These are phyloP conservation scores for Cucurbita maxima DNA, from an alignment of 306 rosid species.

Conservation along the genomic window DNA sequence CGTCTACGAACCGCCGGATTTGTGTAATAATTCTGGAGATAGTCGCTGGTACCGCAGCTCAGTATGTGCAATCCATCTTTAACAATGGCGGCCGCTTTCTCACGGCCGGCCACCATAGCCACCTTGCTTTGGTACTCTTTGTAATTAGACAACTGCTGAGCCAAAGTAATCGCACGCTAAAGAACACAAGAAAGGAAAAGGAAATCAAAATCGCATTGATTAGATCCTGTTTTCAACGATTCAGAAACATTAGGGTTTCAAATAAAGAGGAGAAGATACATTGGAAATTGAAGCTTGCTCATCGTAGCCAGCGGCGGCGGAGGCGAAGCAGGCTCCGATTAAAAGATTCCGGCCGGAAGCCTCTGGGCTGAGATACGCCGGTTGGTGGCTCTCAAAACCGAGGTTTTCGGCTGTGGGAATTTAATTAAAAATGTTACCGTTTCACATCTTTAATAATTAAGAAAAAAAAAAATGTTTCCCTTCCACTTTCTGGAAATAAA, in stretches of 20 bases:
- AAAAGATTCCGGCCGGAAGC: slow-evolving; percentile 82
- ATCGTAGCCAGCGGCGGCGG: slow-evolving; percentile 93
- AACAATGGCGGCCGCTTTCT: slow-evolving; percentile 51
- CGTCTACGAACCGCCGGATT: slow-evolving; percentile 43
- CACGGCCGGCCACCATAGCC: slow-evolving; percentile 50
- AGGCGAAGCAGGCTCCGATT: slow-evolving; percentile 78
- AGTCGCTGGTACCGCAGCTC: slow-evolving; percentile 76
- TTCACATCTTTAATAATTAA: no score
- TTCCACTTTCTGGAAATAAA: no score
- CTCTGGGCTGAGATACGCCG: slow-evolving; percentile 83
- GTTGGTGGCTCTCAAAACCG: slow-evolving; percentile 56
- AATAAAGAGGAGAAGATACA: slow-evolving; percentile 2
- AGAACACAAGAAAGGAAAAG: background rate
- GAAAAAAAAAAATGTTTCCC: no score
- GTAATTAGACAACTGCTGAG: slow-evolving; percentile 46
- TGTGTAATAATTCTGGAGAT: slow-evolving; percentile 69
- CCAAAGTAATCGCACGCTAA: slow-evolving; percentile 79
- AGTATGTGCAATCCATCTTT: slow-evolving; percentile 49
- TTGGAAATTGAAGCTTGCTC: slow-evolving; percentile 49
- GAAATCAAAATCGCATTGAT: background rate
- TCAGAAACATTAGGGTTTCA: background rate
- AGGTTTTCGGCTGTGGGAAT: slow-evolving; percentile 47
- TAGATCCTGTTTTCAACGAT: background rate
- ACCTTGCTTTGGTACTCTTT: slow-evolving; percentile 75
- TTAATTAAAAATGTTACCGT: no score